Evolutionary conservation across 441 rosid species (phyloP).

Genomic region (Adansonia madagascariensis): DNA sequence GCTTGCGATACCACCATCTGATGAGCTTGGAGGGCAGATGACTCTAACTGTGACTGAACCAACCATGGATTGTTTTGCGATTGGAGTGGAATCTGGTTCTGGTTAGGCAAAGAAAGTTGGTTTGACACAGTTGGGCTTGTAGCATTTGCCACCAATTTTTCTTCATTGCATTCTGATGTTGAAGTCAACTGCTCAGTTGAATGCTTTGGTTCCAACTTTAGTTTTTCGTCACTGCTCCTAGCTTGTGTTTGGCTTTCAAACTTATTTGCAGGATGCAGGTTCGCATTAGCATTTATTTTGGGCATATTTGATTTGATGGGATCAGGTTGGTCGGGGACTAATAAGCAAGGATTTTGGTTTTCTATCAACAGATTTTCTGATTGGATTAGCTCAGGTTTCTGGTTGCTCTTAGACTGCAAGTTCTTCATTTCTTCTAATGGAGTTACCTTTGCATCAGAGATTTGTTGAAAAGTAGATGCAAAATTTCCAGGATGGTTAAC

Average conservation of each 20-base stretch:
- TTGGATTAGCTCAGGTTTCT: constrained; percentile 48
- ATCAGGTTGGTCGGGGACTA: constrained; percentile 38
- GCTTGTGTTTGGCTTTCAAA: constrained; percentile 42
- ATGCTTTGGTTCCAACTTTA: constrained; percentile 47
- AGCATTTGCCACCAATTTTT: constrained; percentile 38
- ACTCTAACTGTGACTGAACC: constrained; percentile 49
- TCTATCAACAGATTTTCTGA: constrained; percentile 36
- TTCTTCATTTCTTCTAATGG: constrained; percentile 52
- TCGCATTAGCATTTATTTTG: constrained; percentile 44
- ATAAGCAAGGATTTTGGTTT: constrained; percentile 44
- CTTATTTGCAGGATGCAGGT: constrained; percentile 39
- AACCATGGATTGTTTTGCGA: constrained; percentile 45
- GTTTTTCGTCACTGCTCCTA: constrained; percentile 41
- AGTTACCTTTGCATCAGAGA: constrained; percentile 42
- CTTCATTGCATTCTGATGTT: constrained; percentile 43
- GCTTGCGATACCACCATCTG: constrained; percentile 50
- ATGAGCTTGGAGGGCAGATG: constrained; percentile 39
- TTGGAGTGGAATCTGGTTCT: constrained; percentile 39
- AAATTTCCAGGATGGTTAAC: constrained; percentile 38
- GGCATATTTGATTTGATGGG: constrained; percentile 39
- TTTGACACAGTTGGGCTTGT: constrained; percentile 33
- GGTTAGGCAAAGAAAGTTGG: constrained; percentile 39
- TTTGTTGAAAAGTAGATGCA: constrained; percentile 45
- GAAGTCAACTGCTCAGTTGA: constrained; percentile 52
- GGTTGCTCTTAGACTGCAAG: constrained; percentile 46